Conservation (phyloP, 2,329 filamentous ascomycete genomes). For the Pseudopithomyces chartarum region DNA sequence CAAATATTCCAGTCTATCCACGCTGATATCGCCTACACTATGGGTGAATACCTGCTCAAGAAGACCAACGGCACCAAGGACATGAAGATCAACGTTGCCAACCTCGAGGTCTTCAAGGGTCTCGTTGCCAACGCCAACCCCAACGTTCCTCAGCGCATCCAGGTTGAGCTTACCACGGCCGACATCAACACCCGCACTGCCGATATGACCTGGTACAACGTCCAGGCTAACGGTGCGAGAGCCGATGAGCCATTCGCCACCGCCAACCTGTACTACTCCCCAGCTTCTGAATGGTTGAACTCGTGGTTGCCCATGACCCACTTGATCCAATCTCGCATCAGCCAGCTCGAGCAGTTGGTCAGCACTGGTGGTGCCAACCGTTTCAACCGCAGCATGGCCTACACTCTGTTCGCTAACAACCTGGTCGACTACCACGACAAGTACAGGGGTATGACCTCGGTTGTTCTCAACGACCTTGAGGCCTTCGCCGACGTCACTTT, state of each 20-base stretch:
- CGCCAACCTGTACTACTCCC: conserved; percentile 4
- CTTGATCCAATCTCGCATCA: conserved; percentile 22
- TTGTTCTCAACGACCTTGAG: conserved; percentile 26
- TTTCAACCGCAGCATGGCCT: conserved; percentile 23
- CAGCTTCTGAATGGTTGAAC: conserved; percentile 11
- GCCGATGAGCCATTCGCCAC: conserved; percentile 7
- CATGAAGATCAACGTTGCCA: conserved; percentile 37
- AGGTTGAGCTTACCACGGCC: conserved; percentile 10
- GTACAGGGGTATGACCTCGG: conserved; percentile 28
- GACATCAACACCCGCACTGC: conserved; percentile 10
- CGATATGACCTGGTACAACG: conserved; percentile 14
- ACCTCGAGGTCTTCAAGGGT: conserved; percentile 45
- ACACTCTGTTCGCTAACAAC: conserved; percentile 25
- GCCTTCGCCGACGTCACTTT: conserved; percentile 16
- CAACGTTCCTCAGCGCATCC: conserved; percentile 3
- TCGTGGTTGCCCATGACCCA: conserved; percentile 21
- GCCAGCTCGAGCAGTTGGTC: conserved; percentile 18
- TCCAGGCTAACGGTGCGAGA: conserved; percentile 2
- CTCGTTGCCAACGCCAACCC: conserved; percentile 15
- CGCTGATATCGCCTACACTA: conserved; percentile 37
- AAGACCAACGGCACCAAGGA: not conserved
- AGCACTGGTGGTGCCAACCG: conserved; percentile 15
- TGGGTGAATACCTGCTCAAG: conserved; percentile 29
- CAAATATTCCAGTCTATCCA: conserved; percentile 16
- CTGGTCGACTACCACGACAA: conserved; percentile 26